Percentiles rank a stretch among this genome's conserved stretches.
These are phyloP conservation scores for Phialophora expanda DNA, from an alignment of 2,329 filamentous ascomycete species.

Conservation along the genomic window DNA sequence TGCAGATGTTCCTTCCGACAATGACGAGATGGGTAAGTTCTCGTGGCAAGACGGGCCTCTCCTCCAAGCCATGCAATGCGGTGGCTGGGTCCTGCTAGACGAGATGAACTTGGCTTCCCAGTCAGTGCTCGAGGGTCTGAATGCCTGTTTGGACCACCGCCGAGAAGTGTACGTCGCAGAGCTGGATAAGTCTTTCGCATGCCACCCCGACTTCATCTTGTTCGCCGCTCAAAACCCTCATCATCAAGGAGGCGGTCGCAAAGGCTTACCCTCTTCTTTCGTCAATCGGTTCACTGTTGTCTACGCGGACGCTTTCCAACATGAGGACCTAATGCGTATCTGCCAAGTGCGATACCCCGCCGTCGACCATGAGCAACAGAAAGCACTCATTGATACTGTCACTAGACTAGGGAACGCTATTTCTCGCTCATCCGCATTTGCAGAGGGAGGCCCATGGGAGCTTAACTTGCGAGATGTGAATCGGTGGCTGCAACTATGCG, in stretches of 20 bases:
- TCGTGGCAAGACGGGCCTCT: slow-evolving; percentile 96
- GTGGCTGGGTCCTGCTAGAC: slow-evolving; percentile 94
- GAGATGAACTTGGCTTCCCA: slow-evolving; percentile 99
- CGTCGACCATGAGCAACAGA: slow-evolving; percentile 64
- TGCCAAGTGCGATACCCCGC: slow-evolving; percentile 76
- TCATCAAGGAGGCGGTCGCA: slow-evolving; percentile 92
- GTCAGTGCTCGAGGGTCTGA: slow-evolving; percentile 92
- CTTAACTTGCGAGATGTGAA: slow-evolving; percentile 91
- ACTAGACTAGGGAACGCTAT: slow-evolving; percentile 76
- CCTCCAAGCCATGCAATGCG: slow-evolving; percentile 92
- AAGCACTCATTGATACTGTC: slow-evolving; percentile 78
- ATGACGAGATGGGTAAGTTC: slow-evolving; percentile 87
- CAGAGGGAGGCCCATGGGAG: slow-evolving; percentile 81
- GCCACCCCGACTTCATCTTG: slow-evolving; percentile 87
- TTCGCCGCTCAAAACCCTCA: slow-evolving; percentile 98
- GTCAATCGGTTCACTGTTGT: slow-evolving; percentile 98
- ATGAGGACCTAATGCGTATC: slow-evolving; percentile 80
- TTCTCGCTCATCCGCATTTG: slow-evolving; percentile 59
- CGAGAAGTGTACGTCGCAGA: slow-evolving; percentile 96
- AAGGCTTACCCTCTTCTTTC: slow-evolving; percentile 92
- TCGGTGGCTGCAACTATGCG: slow-evolving; percentile 78
- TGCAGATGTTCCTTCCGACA: slow-evolving; percentile 92
- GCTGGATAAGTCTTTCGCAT: slow-evolving; percentile 88
- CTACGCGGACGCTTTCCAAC: slow-evolving; percentile 87
- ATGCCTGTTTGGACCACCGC: slow-evolving; percentile 94